Conservation (phyloP, 1,284 basidiomycete genomes). For the Microbotryum lychnidis-dioicae region DNA sequence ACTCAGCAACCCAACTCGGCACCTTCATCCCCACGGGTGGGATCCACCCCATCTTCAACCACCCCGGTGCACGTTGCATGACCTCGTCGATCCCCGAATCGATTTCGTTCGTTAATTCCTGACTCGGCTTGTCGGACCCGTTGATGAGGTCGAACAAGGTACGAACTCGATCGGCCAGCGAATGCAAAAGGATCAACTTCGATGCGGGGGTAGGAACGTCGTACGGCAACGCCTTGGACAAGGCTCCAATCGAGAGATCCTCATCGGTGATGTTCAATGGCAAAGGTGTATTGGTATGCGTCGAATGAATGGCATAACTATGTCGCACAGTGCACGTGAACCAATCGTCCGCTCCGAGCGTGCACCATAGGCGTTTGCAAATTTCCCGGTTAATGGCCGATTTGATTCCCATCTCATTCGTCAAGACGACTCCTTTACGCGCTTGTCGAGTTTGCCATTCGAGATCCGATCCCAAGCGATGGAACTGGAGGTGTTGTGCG, state of each 20-base stretch:
- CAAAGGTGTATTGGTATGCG: slow-evolving; percentile 22
- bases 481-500: slow-evolving; percentile 23
- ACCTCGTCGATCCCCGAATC: slow-evolving; percentile 16
- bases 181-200: slow-evolving; percentile 14
- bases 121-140: not conserved
- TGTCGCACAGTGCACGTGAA: slow-evolving; percentile 14
- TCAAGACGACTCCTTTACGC: slow-evolving; percentile 19
- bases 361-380: slow-evolving; percentile 27
- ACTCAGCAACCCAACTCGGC: slow-evolving; percentile 4
- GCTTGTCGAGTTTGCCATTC: slow-evolving; percentile 23
- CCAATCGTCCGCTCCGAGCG: slow-evolving; percentile 24
- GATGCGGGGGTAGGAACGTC: slow-evolving; percentile 22
- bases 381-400: slow-evolving; percentile 25
- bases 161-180: slow-evolving; percentile 15
- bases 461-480: slow-evolving; percentile 21
- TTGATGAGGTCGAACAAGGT: slow-evolving; percentile 25
- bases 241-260: slow-evolving; percentile 15
- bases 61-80: slow-evolving; percentile 16
- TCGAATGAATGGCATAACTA: slow-evolving; percentile 17
- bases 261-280: slow-evolving; percentile 23
- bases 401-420: slow-evolving; percentile 17
- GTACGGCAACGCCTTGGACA: slow-evolving; percentile 3
- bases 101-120: slow-evolving; percentile 18
- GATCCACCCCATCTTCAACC: slow-evolving; percentile 5
- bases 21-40: not conserved